Evolutionary conservation across 75 land plant genomes (phyloP), one percentile per base, ranked within the genome.

Genomic region (Cupressus sempervirens): DNA sequence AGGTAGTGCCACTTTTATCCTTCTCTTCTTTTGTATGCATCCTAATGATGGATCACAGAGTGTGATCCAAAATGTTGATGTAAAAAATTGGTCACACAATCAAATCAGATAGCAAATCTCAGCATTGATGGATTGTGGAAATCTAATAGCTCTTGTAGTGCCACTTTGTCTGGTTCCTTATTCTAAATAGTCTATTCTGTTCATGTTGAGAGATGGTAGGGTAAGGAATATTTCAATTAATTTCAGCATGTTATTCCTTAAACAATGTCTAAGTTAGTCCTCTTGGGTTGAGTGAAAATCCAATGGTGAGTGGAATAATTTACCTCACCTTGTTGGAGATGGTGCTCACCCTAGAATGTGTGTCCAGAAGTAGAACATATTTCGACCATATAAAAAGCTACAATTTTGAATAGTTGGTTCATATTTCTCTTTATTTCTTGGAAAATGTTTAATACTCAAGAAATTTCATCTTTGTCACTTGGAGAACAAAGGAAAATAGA

Each of bases 161-260:
- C n/a, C n/a, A 34, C 88, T 90, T 38, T 86, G 96, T 46, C 97
- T 95, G 62, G 89, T 91, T 86, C 90, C 90, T 79, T 92, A 92
- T 74, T 88, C 93, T 35, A 92, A 88, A 41, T 86, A 92, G 74
- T 87, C 93, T 35, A 90, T 92, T 0, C 86, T 94, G 7, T 93
- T 95, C 53, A 89, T 91, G 83, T 73, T 95, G 53, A 87, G 90
- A 79, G 97, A 95, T 91, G 96, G 96, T 50, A 89, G 97, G 85
- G 97, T 95, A 94, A 89, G 89, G 14, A 80, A 58, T n/a, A 5
- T 56, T 83, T 0, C 43, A 20, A 34, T 13, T 38, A 32, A 53
- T n/a, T 52, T 83, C 38, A 32, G 29, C 46, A 41, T 26, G 14
- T 52, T 52, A 13, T 50, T 45, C 20, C 5, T 18, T 18, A 41